These are phyloP conservation scores for Coemansia sp. DNA, from an alignment of 192 early-diverging fungal species.

Conservation along the genomic window DNA sequence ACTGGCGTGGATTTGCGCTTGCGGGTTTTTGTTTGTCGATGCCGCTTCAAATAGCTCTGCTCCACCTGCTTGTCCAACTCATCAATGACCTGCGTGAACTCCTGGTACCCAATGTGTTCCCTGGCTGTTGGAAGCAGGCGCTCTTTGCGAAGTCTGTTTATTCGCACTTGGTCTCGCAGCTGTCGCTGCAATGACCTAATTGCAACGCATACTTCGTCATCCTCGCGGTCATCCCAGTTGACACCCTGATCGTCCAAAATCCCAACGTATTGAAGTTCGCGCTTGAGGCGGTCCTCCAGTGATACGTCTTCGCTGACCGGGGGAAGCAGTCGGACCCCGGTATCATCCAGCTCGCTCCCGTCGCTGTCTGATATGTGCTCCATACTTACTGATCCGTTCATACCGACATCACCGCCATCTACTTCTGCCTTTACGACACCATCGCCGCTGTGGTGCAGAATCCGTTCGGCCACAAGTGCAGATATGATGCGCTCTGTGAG, in stretches of 20 bases:
- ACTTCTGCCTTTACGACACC: background rate
- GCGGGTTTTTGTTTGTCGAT: conserved; percentile 70
- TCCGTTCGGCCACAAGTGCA: conserved; percentile 66
- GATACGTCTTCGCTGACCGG: conserved; percentile 57
- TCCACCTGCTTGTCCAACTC: conserved; percentile 89
- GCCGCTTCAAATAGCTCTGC: conserved; percentile 80
- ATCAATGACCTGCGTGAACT: conserved; percentile 85
- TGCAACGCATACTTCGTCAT: conserved; percentile 72
- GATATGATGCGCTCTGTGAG: conserved; percentile 79
- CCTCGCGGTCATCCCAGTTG: conserved; percentile 67
- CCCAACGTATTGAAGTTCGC: conserved; percentile 82
- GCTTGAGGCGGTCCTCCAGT: conserved; percentile 80
- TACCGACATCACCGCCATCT: background rate
- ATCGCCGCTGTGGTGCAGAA: conserved; percentile 37
- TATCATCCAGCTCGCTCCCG: conserved; percentile 11
- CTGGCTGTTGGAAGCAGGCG: conserved; percentile 67
- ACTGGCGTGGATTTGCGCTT: conserved; percentile 63
- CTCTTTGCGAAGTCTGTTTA: conserved; percentile 69
- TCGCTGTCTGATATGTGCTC: conserved; percentile 19
- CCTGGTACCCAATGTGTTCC: conserved; percentile 77
- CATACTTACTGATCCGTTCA: background rate
- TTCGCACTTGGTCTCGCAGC: conserved; percentile 64
- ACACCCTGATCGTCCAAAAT: conserved; percentile 78
- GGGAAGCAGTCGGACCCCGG: conserved; percentile 18
- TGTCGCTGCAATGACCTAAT: conserved; percentile 69